Evolutionary conservation across 495 filamentous ascomycete genomes (phyloP).

Genomic region (Penicillium angulare): DNA sequence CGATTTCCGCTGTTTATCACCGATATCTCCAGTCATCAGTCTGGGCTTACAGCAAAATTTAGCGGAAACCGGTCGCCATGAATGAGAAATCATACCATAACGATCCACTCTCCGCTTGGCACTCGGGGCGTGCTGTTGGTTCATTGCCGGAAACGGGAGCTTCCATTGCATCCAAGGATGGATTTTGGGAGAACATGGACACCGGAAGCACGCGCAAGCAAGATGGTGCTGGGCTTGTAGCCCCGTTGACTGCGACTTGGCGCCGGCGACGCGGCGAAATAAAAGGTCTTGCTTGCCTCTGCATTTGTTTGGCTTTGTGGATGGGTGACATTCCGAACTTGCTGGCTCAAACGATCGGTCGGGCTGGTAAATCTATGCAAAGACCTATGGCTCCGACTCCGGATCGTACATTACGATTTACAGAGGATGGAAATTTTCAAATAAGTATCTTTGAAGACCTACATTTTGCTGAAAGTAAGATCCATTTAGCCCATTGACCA

Average conservation of each 20-base stretch:
- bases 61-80: too few relatives aligned
- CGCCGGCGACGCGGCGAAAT: background rate
- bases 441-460: conserved; percentile 66
- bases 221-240: background rate
- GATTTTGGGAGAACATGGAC: too few relatives aligned
- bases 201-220: too few relatives aligned
- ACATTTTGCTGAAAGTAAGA: conserved; percentile 65
- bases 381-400: background rate
- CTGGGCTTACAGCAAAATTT: too few relatives aligned
- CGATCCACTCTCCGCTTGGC: too few relatives aligned
- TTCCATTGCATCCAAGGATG: too few relatives aligned
- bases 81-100: too few relatives aligned
- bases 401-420: conserved; percentile 23
- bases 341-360: background rate
- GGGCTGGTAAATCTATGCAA: background rate
- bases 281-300: background rate
- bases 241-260: background rate
- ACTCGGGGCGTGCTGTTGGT: too few relatives aligned
- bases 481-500: background rate
- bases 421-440: conserved; percentile 38
- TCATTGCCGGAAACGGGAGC: too few relatives aligned
- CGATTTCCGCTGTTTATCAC: too few relatives aligned
- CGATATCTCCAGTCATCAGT: too few relatives aligned
- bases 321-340: background rate
- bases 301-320: background rate